A percentile compares a stretch with the other conserved stretches of the same genome.
These are phyloP conservation scores for Diaporthe eres DNA, from an alignment of 2,329 filamentous ascomycete species.

Conservation along the genomic window DNA sequence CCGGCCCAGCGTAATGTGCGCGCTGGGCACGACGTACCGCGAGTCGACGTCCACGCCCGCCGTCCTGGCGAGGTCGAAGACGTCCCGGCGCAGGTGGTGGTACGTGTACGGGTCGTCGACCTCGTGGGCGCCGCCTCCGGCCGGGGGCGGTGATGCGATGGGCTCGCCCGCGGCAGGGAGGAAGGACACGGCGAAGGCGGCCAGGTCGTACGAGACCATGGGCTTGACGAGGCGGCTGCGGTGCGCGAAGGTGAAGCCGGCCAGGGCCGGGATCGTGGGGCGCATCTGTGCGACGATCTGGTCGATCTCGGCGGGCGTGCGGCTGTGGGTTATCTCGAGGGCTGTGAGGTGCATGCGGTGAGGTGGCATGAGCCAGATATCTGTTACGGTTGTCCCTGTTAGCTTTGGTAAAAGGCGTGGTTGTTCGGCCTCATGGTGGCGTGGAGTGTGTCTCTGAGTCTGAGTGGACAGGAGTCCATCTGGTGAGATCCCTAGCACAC, in stretches of 20 bases:
- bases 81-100: slow-evolving; percentile 87
- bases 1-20: slow-evolving; percentile 88
- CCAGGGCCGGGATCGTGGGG: slow-evolving; percentile 70
- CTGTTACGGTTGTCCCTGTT: slow-evolving; percentile 48
- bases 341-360: slow-evolving; percentile 86
- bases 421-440: not conserved
- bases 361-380: slow-evolving; percentile 88
- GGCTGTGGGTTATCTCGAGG: slow-evolving; percentile 87
- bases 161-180: slow-evolving; percentile 81
- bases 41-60: slow-evolving; percentile 80
- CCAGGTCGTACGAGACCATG: slow-evolving; percentile 85
- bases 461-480: not conserved
- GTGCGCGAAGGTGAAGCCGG: slow-evolving; percentile 76
- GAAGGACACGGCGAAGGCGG: slow-evolving; percentile 89
- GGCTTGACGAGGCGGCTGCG: slow-evolving; percentile 85
- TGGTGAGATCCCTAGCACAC: not conserved
- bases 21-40: slow-evolving; percentile 89
- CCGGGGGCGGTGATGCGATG: slow-evolving; percentile 56
- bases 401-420: not conserved
- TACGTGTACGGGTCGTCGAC: slow-evolving; percentile 82
- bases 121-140: slow-evolving; percentile 43
- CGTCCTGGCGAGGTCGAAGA: slow-evolving; percentile 73
- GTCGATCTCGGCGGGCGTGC: slow-evolving; percentile 77
- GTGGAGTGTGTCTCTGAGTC: no score
- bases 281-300: slow-evolving; percentile 71